A percentile compares a stretch with the other conserved stretches of the same genome.
Conservation (phyloP, 805 yeast species). For the Candida ficus region DNA sequence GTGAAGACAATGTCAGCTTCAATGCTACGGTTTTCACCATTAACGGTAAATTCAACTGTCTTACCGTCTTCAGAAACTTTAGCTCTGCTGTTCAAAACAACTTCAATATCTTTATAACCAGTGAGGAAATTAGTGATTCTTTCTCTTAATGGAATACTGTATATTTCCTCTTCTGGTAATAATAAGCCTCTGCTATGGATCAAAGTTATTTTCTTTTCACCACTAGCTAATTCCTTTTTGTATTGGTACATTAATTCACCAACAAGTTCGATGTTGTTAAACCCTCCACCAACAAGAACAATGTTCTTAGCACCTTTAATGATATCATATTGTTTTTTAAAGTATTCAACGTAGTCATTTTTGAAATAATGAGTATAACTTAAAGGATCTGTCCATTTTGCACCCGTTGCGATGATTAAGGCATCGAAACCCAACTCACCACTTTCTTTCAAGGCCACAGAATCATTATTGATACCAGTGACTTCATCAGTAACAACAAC, state of each 20-base stretch:
- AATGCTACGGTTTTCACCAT: neutral
- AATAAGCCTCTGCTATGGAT: constrained; percentile 14
- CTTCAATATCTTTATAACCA: constrained; percentile 4
- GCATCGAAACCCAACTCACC: constrained; percentile 18
- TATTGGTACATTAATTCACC: constrained; percentile 28
- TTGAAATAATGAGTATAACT: constrained; percentile 13
- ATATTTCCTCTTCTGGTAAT: constrained; percentile 12
- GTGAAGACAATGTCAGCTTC: constrained; percentile 6
- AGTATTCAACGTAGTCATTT: constrained; percentile 13
- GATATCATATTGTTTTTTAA: constrained; percentile 11
- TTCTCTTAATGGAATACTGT: constrained; percentile 8
- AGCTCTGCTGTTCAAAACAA: constrained; percentile 10
- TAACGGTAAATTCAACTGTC: neutral
- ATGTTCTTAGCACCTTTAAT: constrained; percentile 23
- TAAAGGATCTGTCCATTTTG: constrained; percentile 26
- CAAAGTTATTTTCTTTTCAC: constrained; percentile 15
- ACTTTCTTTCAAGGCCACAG: constrained; percentile 13
- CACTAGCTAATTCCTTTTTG: constrained; percentile 11
- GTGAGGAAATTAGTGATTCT: constrained; percentile 9
- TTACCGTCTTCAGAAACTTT: constrained; percentile 1
- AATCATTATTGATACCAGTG: constrained; percentile 8
- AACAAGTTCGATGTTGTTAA: constrained; percentile 26
- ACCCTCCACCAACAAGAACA: constrained; percentile 31
- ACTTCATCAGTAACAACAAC: constrained; percentile 17
- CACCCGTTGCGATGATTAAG: constrained; percentile 29